Percentiles rank a stretch among this genome's conserved stretches.
Conservation (phyloP, 225 moss, liverwort and hornwort species). For the Physcomitrium patens region DNA sequence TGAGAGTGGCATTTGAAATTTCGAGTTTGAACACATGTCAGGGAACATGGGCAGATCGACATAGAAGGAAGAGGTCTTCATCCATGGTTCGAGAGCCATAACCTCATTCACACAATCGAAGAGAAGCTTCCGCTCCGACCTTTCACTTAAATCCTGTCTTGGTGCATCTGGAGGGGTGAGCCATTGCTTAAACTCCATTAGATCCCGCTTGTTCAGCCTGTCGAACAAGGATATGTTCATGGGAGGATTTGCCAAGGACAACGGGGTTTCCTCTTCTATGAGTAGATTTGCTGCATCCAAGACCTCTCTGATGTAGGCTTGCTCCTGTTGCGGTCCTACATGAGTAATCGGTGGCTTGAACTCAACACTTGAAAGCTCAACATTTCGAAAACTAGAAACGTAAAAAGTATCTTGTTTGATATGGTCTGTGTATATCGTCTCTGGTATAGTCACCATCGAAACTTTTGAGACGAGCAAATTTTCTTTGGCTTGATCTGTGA, state of each 20-base stretch:
- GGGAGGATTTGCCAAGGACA: constrained; percentile 7
- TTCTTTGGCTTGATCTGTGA: constrained; percentile 18
- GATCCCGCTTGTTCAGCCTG: constrained; percentile 52
- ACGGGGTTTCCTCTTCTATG: constrained; percentile 17
- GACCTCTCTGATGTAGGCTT: constrained; percentile 58
- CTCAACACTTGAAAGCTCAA: constrained; percentile 52
- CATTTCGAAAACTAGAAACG: constrained; percentile 73
- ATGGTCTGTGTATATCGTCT: constrained; percentile 58
- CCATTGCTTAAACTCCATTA: constrained; percentile 23
- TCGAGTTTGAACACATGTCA: constrained; percentile 44
- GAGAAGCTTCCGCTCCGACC: constrained; percentile 65
- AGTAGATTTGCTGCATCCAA: constrained; percentile 52
- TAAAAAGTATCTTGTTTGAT: constrained; percentile 75
- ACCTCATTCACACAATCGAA: constrained; percentile 76
- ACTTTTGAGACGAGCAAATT: constrained; percentile 10
- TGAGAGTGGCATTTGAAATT: constrained; percentile 42
- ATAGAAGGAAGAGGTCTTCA: constrained; percentile 43
- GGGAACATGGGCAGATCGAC: constrained; percentile 50
- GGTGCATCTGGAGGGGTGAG: neutral
- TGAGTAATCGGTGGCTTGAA: constrained; percentile 11
- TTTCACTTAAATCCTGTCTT: constrained; percentile 8
- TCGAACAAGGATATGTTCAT: constrained; percentile 61
- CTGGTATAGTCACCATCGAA: constrained; percentile 13
- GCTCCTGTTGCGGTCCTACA: constrained; percentile 56
- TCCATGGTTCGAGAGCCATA: constrained; percentile 49